Evolutionary conservation across 441 rosid genomes (phyloP).

Genomic region (Hypseocharis bilobata): DNA sequence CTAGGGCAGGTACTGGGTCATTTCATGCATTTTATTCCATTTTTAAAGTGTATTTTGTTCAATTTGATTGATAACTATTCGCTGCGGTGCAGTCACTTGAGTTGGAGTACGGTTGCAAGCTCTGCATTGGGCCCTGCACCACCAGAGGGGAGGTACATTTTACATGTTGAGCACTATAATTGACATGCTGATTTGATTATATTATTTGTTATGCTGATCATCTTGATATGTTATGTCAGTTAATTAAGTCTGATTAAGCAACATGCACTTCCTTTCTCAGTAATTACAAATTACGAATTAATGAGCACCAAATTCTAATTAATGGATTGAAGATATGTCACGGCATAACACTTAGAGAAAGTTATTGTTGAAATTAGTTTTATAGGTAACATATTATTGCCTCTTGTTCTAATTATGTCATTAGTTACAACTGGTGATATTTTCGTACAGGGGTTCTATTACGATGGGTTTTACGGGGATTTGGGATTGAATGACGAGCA

Average conservation of each 20-base stretch:
- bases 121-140: conserved; percentile 96
- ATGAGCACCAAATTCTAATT: not conserved
- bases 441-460: conserved; percentile 74
- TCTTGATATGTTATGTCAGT: not conserved
- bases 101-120: conserved; percentile 72
- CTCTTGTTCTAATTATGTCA: not conserved
- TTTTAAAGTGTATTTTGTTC: conserved; percentile 2
- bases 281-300: not conserved
- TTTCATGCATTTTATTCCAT: not conserved
- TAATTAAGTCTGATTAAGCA: not conserved
- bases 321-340: not conserved
- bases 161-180: not conserved
- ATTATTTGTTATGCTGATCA: not conserved
- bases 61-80: conserved; percentile 9
- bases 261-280: not conserved
- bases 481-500: conserved; percentile 76
- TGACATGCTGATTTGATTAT: not conserved
- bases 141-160: conserved; percentile 81
- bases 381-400: not conserved
- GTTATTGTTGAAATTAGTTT: not conserved
- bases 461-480: conserved; percentile 86
- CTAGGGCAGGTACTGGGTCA: conserved; percentile 69
- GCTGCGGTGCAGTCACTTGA: conserved; percentile 58
- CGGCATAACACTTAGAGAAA: not conserved
- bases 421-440: conserved; percentile 7